These are phyloP conservation scores for Saraca asoca DNA, from an alignment of 331 rosid species.

Conservation along the genomic window DNA sequence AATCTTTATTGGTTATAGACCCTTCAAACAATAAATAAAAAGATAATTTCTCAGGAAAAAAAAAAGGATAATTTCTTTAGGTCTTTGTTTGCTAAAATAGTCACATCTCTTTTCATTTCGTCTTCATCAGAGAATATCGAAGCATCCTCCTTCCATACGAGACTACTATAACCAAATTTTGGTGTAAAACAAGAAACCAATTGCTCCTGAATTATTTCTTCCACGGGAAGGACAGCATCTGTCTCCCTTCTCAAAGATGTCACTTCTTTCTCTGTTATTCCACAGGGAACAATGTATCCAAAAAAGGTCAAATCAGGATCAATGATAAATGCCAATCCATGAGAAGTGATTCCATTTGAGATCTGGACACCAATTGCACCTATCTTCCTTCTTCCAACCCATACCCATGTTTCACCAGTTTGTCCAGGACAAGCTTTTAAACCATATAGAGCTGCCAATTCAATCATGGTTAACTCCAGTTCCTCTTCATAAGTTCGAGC, in stretches of 20 bases:
- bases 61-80: background rate
- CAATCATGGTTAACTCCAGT: conserved; percentile 77
- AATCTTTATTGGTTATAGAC: conserved; percentile 10
- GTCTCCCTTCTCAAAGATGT: conserved; percentile 76
- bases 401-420: conserved; percentile 69
- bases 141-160: conserved; percentile 56
- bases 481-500: conserved; percentile 73
- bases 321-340: conserved; percentile 84
- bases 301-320: conserved; percentile 76
- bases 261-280: conserved; percentile 69
- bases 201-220: conserved; percentile 63
- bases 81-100: conserved; percentile 18
- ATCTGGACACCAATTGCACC: conserved; percentile 81
- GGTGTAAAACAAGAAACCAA: conserved; percentile 70
- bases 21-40: conserved; percentile 23
- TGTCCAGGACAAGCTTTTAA: conserved; percentile 71
- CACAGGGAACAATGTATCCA: conserved; percentile 82
- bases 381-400: conserved; percentile 81
- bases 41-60: no score
- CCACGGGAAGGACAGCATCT: conserved; percentile 47
- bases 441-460: conserved; percentile 62
- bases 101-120: conserved; percentile 41
- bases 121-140: conserved; percentile 31
- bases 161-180: conserved; percentile 50
- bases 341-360: conserved; percentile 71